A percentile compares a stretch with the other conserved stretches of the same genome.
phyloP scores from a whole-genome alignment of 2,329 filamentous ascomycete genomes.

The Periconia sp. region DNA sequence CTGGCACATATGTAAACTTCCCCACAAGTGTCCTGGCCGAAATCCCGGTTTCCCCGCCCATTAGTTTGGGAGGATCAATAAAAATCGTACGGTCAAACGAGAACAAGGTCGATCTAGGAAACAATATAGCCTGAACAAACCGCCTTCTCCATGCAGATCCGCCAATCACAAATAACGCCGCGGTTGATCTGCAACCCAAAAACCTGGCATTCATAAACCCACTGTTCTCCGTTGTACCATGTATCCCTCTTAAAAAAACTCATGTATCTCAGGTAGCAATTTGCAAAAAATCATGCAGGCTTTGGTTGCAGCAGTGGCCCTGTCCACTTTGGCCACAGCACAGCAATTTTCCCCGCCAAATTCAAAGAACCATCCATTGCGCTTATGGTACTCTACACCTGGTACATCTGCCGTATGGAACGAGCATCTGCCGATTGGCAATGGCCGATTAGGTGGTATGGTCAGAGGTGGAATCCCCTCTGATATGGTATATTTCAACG shows the following conservation, averaged over 20 bases:
- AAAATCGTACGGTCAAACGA: not conserved
- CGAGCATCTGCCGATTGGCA: not conserved
- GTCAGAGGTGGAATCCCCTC: not conserved
- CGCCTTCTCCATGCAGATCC: not conserved
- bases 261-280: not conserved
- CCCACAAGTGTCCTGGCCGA: not conserved
- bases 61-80: not conserved
- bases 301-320: not conserved
- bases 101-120: not conserved
- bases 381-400: not conserved
- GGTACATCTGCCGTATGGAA: not conserved
- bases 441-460: not conserved
- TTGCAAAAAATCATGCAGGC: not conserved
- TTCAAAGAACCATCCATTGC: not conserved
- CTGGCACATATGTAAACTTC: not conserved
- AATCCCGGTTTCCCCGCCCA: not conserved
- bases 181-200: not conserved
- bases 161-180: not conserved
- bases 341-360: not conserved
- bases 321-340: not conserved
- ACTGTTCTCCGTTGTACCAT: not conserved
- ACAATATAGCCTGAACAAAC: not conserved
- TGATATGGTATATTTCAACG: not conserved
- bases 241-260: not conserved
- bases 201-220: not conserved